Evolutionary conservation across 208 protist species (phyloP).

Genomic region (Jaenimonas drosophilae): DNA sequence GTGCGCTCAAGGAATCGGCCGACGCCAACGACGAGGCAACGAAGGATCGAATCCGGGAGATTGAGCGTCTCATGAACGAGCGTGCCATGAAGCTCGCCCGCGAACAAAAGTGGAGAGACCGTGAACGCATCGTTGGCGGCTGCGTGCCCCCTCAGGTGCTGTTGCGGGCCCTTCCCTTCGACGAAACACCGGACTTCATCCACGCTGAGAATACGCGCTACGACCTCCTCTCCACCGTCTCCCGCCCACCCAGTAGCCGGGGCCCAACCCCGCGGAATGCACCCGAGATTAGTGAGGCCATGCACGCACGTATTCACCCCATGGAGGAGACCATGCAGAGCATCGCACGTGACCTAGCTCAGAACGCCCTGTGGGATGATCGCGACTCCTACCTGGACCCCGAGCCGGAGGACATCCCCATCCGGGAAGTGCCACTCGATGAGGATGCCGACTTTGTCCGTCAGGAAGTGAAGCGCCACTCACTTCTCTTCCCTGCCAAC

Average conservation of each 20-base stretch:
- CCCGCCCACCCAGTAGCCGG: too few relatives aligned
- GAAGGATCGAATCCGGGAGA: slow-evolving; percentile 10
- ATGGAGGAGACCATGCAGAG: slow-evolving; percentile 51
- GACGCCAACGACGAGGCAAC: slow-evolving; percentile 22
- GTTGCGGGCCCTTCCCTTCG: slow-evolving; percentile 8
- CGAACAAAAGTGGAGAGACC: slow-evolving; percentile 2
- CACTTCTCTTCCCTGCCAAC: too few relatives aligned
- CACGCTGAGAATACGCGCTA: slow-evolving; percentile 4
- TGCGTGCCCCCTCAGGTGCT: slow-evolving; percentile 8
- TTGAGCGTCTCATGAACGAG: slow-evolving; percentile 8
- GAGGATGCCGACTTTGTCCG: slow-evolving; percentile 33
- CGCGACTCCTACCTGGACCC: slow-evolving; percentile 41
- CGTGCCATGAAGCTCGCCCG: slow-evolving; percentile 5
- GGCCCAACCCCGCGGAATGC: too few relatives aligned
- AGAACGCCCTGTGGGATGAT: slow-evolving; percentile 30
- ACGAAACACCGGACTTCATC: slow-evolving; percentile 10
- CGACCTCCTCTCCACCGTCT: too few relatives aligned
- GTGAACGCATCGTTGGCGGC: slow-evolving; percentile 11
- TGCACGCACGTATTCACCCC: slow-evolving; percentile 10
- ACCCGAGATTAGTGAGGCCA: slow-evolving; percentile 1
- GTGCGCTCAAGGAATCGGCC: slow-evolving; percentile 10
- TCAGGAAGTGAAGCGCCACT: slow-evolving; percentile 58
- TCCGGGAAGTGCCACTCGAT: slow-evolving; percentile 29
- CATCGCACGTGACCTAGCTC: slow-evolving; percentile 29
- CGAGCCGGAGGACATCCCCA: slow-evolving; percentile 49